A percentile compares a stretch with the other conserved stretches of the same genome.
These are phyloP conservation scores for Tulasnella sp. DNA, from an alignment of 768 basidiomycete genomes.

Conservation along the genomic window DNA sequence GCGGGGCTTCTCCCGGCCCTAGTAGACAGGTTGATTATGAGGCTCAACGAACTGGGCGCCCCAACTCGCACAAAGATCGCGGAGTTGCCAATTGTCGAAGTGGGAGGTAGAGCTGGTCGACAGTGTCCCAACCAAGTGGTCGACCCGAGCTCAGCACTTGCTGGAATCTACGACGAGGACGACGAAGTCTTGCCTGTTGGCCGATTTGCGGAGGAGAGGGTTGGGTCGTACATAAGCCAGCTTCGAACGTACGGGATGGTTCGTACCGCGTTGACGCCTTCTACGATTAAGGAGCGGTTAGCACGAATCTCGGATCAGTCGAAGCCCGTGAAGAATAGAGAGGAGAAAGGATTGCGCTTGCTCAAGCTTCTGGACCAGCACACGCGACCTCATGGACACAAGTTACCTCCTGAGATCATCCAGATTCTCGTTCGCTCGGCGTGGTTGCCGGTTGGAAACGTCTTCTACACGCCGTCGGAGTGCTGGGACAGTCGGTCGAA, in stretches of 20 bases:
- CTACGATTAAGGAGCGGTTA: neutral
- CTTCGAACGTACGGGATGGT: slow-evolving; percentile 12
- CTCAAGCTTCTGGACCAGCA: neutral
- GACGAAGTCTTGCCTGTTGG: slow-evolving; percentile 16
- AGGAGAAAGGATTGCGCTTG: neutral
- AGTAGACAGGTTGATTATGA: neutral
- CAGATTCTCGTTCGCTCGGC: neutral
- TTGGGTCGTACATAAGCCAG: neutral
- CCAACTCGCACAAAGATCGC: neutral
- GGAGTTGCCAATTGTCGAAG: slow-evolving; percentile 5
- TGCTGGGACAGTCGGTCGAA: slow-evolving; percentile 18
- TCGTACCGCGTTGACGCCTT: neutral
- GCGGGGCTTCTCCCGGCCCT: slow-evolving; percentile 1
- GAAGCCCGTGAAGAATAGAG: neutral
- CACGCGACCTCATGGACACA: neutral
- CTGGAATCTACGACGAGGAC: slow-evolving; percentile 15
- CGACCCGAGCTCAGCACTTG: slow-evolving; percentile 21
- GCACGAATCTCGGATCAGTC: neutral
- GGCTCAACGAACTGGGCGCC: neutral
- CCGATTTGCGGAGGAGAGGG: neutral
- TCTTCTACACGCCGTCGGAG: neutral
- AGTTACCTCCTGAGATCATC: neutral
- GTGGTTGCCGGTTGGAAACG: neutral
- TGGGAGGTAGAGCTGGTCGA: neutral
- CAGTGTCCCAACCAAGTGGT: slow-evolving; percentile 10